phyloP scores from a whole-genome alignment of 1,284 basidiomycete species.

The Phlebopus sp. region DNA sequence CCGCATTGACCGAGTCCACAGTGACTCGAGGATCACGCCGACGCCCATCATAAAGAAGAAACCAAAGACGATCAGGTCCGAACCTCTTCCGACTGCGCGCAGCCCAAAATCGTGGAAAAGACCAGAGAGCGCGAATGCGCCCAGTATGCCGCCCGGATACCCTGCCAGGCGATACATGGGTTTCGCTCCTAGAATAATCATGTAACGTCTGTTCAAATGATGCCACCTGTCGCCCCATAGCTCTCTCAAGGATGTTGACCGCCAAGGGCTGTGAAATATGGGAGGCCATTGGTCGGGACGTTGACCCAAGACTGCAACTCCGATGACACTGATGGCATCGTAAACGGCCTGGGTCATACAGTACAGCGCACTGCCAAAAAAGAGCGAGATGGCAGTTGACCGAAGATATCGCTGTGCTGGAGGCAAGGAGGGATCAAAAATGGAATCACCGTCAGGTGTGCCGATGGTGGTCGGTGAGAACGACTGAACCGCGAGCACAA shows the following conservation, averaged over 20 bases:
- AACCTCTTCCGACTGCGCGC: constrained; percentile 55
- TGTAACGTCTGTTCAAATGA: constrained; percentile 34
- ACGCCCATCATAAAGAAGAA: constrained; percentile 55
- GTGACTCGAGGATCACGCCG: constrained; percentile 47
- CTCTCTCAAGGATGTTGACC: constrained; percentile 30
- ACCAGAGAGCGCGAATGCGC: constrained; percentile 52
- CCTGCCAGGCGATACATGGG: constrained; percentile 37
- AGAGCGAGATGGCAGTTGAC: constrained; percentile 39
- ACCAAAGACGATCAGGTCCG: constrained; percentile 42
- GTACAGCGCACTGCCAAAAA: constrained; percentile 43
- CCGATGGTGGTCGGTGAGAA: constrained; percentile 9
- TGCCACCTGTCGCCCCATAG: constrained; percentile 45
- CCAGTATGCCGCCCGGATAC: constrained; percentile 43
- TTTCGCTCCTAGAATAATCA: constrained; percentile 30
- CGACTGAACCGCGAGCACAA: constrained; percentile 1
- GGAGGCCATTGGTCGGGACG: constrained; percentile 36
- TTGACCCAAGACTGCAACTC: constrained; percentile 34
- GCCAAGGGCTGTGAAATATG: constrained; percentile 34
- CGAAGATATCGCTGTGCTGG: constrained; percentile 40
- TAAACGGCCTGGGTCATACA: constrained; percentile 42
- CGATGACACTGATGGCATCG: constrained; percentile 39
- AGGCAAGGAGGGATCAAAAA: constrained; percentile 44
- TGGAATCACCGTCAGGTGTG: constrained; percentile 31
- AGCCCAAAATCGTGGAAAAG: constrained; percentile 50
- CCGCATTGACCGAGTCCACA: constrained; percentile 39